A percentile compares a stretch with the other conserved stretches of the same genome.
These are phyloP conservation scores for Candida ascalaphidarum DNA, from an alignment of 805 yeast genomes.

Conservation along the genomic window DNA sequence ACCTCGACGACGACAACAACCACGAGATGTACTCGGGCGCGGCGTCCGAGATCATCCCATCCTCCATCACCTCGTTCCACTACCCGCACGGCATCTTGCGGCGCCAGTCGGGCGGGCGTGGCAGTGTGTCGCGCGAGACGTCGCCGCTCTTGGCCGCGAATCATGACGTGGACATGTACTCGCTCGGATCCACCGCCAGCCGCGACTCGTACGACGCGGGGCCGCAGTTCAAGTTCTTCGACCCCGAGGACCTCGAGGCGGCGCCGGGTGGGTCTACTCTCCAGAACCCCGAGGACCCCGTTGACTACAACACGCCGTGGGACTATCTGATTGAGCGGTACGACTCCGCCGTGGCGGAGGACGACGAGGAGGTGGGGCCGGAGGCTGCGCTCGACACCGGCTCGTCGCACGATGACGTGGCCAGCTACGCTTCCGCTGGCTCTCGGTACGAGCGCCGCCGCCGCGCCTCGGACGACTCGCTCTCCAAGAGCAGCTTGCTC, in stretches of 20 bases:
- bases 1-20: constrained; percentile 45
- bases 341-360: constrained; percentile 4
- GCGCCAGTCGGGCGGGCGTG: constrained; percentile 9
- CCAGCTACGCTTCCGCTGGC: constrained; percentile 18
- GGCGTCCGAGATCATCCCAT: constrained; percentile 66
- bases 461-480: constrained; percentile 8
- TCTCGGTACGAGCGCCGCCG: constrained; percentile 18
- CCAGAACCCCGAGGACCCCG: constrained; percentile 45
- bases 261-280: constrained; percentile 86
- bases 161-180: constrained; percentile 22
- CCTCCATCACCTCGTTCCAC: constrained; percentile 70
- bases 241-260: constrained; percentile 70
- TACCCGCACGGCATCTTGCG: constrained; percentile 44
- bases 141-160: constrained; percentile 24
- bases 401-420: constrained; percentile 12
- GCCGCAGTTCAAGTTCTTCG: constrained; percentile 67
- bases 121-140: constrained; percentile 17
- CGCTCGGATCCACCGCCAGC: constrained; percentile 26
- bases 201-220: constrained; percentile 27
- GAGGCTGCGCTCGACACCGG: constrained; percentile 3
- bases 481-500: constrained; percentile 4
- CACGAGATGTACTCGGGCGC: constrained; percentile 75
- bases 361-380: constrained; percentile 3
- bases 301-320: constrained; percentile 73
- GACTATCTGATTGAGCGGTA: constrained; percentile 49